phyloP scores from a whole-genome alignment of 768 basidiomycete species.

The Cystobasidium tubakii region DNA sequence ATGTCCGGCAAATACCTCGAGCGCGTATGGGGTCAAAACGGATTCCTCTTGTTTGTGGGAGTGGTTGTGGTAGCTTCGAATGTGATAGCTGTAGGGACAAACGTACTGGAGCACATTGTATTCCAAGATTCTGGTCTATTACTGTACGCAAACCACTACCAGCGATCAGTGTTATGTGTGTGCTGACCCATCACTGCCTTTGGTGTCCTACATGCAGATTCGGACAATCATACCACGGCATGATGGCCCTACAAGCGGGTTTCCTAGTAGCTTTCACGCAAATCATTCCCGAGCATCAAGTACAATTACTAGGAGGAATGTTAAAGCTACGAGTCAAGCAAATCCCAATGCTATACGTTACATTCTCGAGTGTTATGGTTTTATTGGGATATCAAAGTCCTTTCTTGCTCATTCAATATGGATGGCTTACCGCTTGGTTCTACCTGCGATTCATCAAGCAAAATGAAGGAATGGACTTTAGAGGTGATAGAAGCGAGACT shows the following conservation, averaged over 20 bases:
- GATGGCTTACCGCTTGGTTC: conserved; percentile 94
- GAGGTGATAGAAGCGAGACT: conserved; percentile 93
- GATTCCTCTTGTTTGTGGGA: conserved; percentile 56
- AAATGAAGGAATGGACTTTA: conserved; percentile 61
- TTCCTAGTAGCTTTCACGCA: conserved; percentile 95
- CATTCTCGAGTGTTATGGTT: conserved; percentile 77
- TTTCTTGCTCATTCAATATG: conserved; percentile 92
- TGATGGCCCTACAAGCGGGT: conserved; percentile 81
- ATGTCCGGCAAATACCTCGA: conserved; percentile 84
- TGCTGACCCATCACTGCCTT: background rate
- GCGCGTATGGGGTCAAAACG: conserved; percentile 70
- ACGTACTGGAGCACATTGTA: conserved; percentile 64
- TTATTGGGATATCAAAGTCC: conserved; percentile 79
- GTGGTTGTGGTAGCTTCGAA: conserved; percentile 75
- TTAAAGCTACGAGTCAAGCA: conserved; percentile 85
- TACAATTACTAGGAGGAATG: conserved; percentile 74
- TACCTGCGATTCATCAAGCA: conserved; percentile 97
- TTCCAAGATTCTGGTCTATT: conserved; percentile 40
- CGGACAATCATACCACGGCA: conserved; percentile 83
- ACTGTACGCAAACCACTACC: too few species aligned
- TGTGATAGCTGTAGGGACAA: conserved; percentile 77
- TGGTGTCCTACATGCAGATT: conserved; percentile 55
- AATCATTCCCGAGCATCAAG: conserved; percentile 94
- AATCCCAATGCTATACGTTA: conserved; percentile 89
- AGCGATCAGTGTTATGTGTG: too few species aligned